phyloP scores from a whole-genome alignment of 345 rosid species.

The Chamaenerion angustifolium region DNA sequence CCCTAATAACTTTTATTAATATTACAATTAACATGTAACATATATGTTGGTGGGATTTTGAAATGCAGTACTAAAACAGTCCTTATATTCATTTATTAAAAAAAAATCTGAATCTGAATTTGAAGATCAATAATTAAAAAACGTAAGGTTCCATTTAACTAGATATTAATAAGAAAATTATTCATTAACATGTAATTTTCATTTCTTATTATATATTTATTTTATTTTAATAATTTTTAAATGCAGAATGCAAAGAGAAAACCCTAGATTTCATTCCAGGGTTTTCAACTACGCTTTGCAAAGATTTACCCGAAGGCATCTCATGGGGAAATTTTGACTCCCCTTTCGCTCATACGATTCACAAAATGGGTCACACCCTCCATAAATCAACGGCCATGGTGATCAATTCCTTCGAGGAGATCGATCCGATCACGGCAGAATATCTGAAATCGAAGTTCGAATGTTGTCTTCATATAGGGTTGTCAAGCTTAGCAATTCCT shows the following conservation, averaged over 20 bases:
- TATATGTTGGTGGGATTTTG: too few species aligned
- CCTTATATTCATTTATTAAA: too few species aligned
- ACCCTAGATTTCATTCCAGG: constrained; percentile 27
- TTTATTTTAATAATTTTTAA: too few species aligned
- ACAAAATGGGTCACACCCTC: constrained; percentile 19
- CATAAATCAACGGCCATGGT: constrained; percentile 26
- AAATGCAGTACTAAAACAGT: too few species aligned
- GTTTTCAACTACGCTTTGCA: constrained; percentile 13
- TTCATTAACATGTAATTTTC: too few species aligned
- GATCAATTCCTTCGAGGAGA: constrained; percentile 24
- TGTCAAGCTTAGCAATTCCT: constrained; percentile 14
- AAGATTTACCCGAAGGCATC: constrained; percentile 23
- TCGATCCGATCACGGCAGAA: constrained; percentile 14
- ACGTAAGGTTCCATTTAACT: too few species aligned
- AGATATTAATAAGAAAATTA: too few species aligned
- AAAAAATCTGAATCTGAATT: too few species aligned
- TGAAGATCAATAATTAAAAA: too few species aligned
- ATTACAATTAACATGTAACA: too few species aligned
- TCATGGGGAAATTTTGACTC: constrained; percentile 1
- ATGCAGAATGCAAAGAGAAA: constrained; percentile 16
- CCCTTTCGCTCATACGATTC: constrained; percentile 11
- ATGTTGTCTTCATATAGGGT: constrained; percentile 27
- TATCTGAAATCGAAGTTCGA: constrained; percentile 17
- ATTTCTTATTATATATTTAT: too few species aligned
- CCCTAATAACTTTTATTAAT: too few species aligned